phyloP scores from a whole-genome alignment of 2,329 filamentous ascomycete species.

The Niveomyces coronatus region DNA sequence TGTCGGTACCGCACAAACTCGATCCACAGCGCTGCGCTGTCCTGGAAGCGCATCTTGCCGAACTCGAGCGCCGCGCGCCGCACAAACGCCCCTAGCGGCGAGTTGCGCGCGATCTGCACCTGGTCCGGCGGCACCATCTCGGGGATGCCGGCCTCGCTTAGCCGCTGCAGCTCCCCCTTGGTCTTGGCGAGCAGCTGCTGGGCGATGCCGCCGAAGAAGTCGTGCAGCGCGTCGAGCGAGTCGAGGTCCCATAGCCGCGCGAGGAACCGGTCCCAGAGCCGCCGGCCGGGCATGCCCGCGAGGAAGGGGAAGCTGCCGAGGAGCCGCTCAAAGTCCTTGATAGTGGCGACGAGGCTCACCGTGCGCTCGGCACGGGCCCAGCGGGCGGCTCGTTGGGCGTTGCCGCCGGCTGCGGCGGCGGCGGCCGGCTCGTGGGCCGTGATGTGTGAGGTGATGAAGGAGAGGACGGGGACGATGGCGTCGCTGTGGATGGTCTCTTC shows the following conservation, averaged over 20 bases:
- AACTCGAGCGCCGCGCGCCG: constrained; percentile 72
- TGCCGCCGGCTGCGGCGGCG: too few relatives aligned
- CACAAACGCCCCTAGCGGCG: constrained; percentile 73
- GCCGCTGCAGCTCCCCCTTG: constrained; percentile 47
- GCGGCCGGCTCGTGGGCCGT: constrained; percentile 42
- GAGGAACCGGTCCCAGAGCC: constrained; percentile 82
- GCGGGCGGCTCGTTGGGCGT: constrained; percentile 18
- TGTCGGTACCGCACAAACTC: constrained; percentile 72
- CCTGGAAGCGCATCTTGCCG: constrained; percentile 66
- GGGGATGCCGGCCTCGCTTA: constrained; percentile 33
- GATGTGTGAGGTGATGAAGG: constrained; percentile 66
- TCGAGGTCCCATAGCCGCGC: constrained; percentile 74
- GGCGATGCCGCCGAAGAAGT: constrained; percentile 58
- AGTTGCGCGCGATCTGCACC: constrained; percentile 59
- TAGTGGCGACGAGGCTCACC: constrained; percentile 42
- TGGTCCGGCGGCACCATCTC: constrained; percentile 31
- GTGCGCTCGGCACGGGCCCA: constrained; percentile 41
- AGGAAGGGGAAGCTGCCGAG: constrained; percentile 41
- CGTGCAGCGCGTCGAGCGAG: constrained; percentile 69
- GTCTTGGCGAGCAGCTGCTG: constrained; percentile 49
- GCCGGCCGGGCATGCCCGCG: constrained; percentile 57
- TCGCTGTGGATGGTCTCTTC: constrained; percentile 57
- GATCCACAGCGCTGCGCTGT: constrained; percentile 70
- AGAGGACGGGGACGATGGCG: constrained; percentile 65
- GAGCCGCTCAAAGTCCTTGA: constrained; percentile 50